Evolutionary conservation across 176 grass and related monocot species (phyloP).

Genomic region (Bolboschoenus planiculmis): DNA sequence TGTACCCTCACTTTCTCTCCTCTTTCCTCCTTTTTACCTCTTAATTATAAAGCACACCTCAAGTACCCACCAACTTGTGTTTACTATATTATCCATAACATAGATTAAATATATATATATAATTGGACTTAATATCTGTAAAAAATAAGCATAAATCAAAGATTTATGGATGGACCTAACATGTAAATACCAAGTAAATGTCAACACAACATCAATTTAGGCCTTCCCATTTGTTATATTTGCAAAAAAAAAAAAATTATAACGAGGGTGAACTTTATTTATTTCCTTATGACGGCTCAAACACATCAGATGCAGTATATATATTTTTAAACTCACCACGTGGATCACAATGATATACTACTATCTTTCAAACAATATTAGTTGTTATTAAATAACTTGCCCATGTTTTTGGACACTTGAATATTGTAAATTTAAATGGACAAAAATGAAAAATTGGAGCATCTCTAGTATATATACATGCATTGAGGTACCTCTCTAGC

Average conservation of each 20-base stretch:
- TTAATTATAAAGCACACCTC: too few relatives aligned
- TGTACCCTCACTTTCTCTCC: too few relatives aligned
- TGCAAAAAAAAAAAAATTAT: neutral
- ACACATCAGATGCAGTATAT: neutral
- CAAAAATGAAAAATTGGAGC: neutral
- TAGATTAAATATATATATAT: too few relatives aligned
- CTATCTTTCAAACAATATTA: neutral
- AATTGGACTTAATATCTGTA: too few relatives aligned
- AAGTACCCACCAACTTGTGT: too few relatives aligned
- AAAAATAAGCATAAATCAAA: too few relatives aligned
- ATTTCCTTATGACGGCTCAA: neutral
- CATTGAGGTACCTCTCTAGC: neutral
- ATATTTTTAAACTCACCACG: neutral
- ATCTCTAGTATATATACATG: neutral
- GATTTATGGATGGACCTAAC: too few relatives aligned
- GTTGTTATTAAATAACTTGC: neutral
- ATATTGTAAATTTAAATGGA: neutral
- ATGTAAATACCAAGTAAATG: neutral
- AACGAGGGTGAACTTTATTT: neutral
- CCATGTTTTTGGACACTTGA: neutral
- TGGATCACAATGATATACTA: neutral
- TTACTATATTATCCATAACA: too few relatives aligned
- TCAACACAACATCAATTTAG: neutral
- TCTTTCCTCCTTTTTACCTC: too few relatives aligned
- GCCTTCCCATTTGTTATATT: neutral